Base-by-base conservation (phyloP, 768 basidiomycete species). In the Chalciporus piperatus region DNA sequence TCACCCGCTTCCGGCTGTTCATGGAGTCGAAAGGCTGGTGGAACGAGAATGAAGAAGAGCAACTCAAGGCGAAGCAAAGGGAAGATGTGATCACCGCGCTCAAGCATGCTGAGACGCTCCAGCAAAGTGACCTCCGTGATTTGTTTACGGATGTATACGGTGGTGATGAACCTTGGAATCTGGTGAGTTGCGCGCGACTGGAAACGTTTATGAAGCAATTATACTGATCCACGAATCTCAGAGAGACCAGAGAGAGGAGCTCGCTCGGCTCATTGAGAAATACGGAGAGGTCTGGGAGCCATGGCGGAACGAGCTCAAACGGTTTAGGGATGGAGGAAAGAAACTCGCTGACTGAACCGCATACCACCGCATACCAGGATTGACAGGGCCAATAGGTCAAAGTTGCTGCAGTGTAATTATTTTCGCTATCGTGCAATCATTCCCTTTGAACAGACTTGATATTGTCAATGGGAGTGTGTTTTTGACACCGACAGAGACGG, bases 71-170 rank as follows among this genome's bases (percentile, higher is more conserved):
- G 13, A 74, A 76, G 37, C 74, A 89, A 41, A 91, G 84, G 70
- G 75, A 76, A 20, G 84, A 87, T 45, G 88, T 95, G 39, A 76
- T 96, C 76, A 70, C 74, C 45, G 81, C 90, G 2, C 93, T 96
- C 70, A 85, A 80, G 67, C 77, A 77, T 27, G 89, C 89, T 0
- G 93, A 97, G 67, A 72, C 72, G 38, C 66, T 87, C 51, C 83
- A 81, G 60, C 80, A 85, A 32, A 75, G 80, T 42, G 82, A 86
- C 63, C 70, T 98, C n/a, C 77, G 82, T 19, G 83, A 92, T 66
- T 70, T 95, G 61, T 95, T 95, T 68, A 85, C 80, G 8, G 92
- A 96, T 56, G 84, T 96, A 9, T 96, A 94, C 66, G 90, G 81
- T 20, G 91, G 89, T 3, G 83, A 90, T 57, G 80, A 87, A 62